These are phyloP conservation scores for Wickerhamomyces xylosicus DNA, from an alignment of 805 yeast species.

Conservation along the genomic window DNA sequence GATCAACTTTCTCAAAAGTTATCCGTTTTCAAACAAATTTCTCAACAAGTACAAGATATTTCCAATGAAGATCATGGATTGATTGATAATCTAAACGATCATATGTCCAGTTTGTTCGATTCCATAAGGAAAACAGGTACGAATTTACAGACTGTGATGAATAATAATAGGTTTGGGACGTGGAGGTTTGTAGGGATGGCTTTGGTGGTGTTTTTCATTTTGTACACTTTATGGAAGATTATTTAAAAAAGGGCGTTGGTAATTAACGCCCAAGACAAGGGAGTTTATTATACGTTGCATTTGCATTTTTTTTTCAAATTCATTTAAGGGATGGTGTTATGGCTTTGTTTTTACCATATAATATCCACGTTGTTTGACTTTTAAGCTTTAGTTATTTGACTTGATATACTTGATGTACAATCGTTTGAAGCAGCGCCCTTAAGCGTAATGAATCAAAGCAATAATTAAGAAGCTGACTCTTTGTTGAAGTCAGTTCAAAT, in stretches of 20 bases:
- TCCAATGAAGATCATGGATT: conserved; percentile 43
- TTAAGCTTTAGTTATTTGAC: too few relatives aligned
- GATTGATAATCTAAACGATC: conserved; percentile 33
- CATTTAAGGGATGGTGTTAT: not conserved
- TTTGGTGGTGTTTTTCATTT: conserved; percentile 39
- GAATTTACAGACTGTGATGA: conserved; percentile 44
- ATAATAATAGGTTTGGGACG: conserved; percentile 42
- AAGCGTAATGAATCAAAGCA: too few relatives aligned
- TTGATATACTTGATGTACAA: too few relatives aligned
- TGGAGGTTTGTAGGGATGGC: conserved; percentile 52
- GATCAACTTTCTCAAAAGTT: conserved; percentile 57
- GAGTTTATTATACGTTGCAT: not conserved
- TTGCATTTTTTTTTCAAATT: not conserved
- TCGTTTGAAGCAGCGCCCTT: too few relatives aligned
- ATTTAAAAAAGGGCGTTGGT: too few relatives aligned
- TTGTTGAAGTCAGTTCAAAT: too few relatives aligned
- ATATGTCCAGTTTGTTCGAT: conserved; percentile 37
- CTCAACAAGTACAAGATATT: conserved; percentile 56
- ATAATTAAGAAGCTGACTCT: too few relatives aligned
- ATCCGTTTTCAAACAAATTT: conserved; percentile 51
- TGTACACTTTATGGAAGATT: conserved; percentile 45
- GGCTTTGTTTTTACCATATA: conserved; percentile 2
- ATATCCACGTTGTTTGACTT: too few relatives aligned
- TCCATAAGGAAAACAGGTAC: conserved; percentile 42
- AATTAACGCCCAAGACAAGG: too few relatives aligned